phyloP scores from a whole-genome alignment of 2,329 filamentous ascomycete species.

The Pseudogymnoascus pannorum region DNA sequence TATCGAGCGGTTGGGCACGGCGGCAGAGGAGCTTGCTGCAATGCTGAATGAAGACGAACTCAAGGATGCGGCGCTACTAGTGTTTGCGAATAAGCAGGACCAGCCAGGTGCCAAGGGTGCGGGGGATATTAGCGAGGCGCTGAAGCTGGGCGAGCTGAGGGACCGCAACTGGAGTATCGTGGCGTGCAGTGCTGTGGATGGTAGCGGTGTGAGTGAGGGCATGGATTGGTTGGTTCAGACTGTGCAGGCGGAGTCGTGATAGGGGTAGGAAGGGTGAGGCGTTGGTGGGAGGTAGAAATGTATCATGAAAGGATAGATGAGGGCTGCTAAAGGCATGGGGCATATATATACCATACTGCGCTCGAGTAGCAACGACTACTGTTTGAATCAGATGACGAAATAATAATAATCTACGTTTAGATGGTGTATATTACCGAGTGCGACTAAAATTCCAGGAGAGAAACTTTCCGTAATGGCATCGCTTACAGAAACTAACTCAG shows the following conservation, averaged over 20 bases:
- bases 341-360: conserved; percentile 8
- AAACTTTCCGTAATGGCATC: too few relatives aligned
- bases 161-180: conserved; percentile 99
- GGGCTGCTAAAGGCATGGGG: not conserved
- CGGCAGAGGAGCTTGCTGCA: conserved; percentile 82
- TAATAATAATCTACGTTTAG: conserved; percentile 8
- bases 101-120: conserved; percentile 94
- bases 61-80: conserved; percentile 81
- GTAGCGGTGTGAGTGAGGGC: conserved; percentile 87
- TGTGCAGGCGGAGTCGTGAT: conserved; percentile 42
- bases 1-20: conserved; percentile 88
- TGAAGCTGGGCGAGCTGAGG: conserved; percentile 82
- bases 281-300: not conserved
- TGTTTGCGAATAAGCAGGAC: conserved; percentile 99
- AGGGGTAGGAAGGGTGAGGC: not conserved
- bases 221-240: conserved; percentile 88
- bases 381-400: conserved; percentile 4
- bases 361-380: conserved; percentile 2
- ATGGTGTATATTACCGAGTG: not conserved
- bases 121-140: conserved; percentile 89
- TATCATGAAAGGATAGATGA: conserved; percentile 6
- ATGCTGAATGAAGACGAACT: conserved; percentile 98
- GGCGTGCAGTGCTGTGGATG: conserved; percentile 92
- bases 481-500: too few relatives aligned
- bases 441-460: not conserved